Base-by-base conservation (phyloP, 1,284 basidiomycete genomes). In the Mycena sp. region DNA sequence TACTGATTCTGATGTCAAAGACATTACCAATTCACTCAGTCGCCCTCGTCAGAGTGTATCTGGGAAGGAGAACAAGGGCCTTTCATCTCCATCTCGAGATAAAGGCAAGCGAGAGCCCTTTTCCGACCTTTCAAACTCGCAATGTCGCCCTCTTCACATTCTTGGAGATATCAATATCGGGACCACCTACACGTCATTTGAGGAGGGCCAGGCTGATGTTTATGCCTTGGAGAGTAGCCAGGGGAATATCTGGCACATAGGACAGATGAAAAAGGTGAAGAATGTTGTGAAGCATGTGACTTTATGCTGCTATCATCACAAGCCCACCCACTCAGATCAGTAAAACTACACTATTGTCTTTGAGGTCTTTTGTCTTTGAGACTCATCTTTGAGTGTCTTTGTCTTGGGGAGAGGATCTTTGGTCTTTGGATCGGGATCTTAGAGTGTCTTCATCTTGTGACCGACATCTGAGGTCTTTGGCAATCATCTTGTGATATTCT, bases 181-280 rank as follows among this genome's bases (percentile, higher is more conserved):
- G 3, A 61, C 49, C 14, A 43, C 45, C n/a, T 67, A 58, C 32
- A 16, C 30, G 5, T 45, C 56, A 11, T 56, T 65, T 19, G 66
- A 68, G 37, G 65, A 52, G 6, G 70, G 60, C 3, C 49, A 61
- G 26, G 51, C 35, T 2, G 64, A 54, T 1, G 55, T 71, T n/a
- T 68, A 63, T 38, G 32, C 41, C 10, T 52, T 48, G 17, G 64
- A 71, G 43, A 56, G 53, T 25, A 6, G 23, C 17, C 57, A 52
- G 1, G 70, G 70, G 2, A 60, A 69, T 35, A 48, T 53, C 10
- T 71, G 69, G 69, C 29, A 32, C 0, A 61, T 55, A 3, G 58
- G 43, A 5, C 67, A 69, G 58, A 60, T 57, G 1, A 66, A 67
- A 29, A 58, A 44, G n/a, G 58, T 45, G 26, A 28, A 64, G n/a